Conservation (phyloP, 2,329 filamentous ascomycete species). For the Fusarium longipes region DNA sequence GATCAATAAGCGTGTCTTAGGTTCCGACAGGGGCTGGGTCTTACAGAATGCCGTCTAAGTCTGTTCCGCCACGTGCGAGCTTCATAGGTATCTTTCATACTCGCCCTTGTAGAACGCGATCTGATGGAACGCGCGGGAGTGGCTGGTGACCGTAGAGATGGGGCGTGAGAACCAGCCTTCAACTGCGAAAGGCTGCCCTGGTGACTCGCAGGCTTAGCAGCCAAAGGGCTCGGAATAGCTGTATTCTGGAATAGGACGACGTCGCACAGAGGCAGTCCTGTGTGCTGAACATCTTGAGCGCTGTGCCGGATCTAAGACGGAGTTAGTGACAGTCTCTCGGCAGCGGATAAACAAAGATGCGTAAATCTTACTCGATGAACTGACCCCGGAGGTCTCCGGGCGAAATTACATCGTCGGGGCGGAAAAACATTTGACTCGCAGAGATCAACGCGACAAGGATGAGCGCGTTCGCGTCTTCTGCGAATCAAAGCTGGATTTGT, state of each 20-base stretch:
- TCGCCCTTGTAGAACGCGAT: slow-evolving; percentile 3
- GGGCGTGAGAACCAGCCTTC: neutral
- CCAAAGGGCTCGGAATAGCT: slow-evolving; percentile 5
- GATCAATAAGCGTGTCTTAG: neutral
- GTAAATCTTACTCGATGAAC: slow-evolving; percentile 11
- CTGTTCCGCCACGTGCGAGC: slow-evolving; percentile 26
- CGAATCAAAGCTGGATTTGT: neutral
- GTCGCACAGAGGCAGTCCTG: slow-evolving; percentile 12
- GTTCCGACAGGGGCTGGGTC: neutral
- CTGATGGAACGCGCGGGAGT: neutral
- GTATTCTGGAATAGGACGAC: slow-evolving; percentile 17
- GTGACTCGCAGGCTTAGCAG: neutral
- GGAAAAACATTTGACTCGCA: slow-evolving; percentile 18
- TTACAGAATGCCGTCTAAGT: slow-evolving; percentile 18
- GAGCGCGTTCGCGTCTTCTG: slow-evolving; percentile 12
- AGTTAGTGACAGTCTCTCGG: neutral
- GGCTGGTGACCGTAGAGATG: slow-evolving; percentile 6
- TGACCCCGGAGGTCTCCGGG: neutral
- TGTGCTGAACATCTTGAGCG: slow-evolving; percentile 2
- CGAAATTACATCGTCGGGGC: slow-evolving; percentile 19
- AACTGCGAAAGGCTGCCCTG: neutral
- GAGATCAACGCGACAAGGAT: neutral
- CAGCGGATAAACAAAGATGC: slow-evolving; percentile 12
- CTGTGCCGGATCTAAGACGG: slow-evolving; percentile 9
- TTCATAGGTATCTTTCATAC: slow-evolving; percentile 17